These are phyloP conservation scores for Pythium aphanidermatum DNA, from an alignment of 352 stramenopile species.

Conservation along the genomic window DNA sequence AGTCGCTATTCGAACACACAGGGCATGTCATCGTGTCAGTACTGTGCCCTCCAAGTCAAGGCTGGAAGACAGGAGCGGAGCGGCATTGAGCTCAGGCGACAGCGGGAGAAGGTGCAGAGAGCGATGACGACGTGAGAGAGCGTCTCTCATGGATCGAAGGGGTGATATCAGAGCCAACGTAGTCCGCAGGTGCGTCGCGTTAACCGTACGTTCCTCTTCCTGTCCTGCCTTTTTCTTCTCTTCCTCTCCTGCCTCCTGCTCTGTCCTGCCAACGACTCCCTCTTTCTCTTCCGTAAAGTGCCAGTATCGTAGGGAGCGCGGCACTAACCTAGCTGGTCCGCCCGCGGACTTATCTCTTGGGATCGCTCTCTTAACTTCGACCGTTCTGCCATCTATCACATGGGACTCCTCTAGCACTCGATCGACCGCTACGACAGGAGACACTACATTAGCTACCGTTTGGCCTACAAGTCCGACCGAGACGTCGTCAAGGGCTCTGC, in stretches of 20 bases:
- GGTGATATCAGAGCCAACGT: too few species aligned
- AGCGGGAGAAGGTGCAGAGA: neutral
- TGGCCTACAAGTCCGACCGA: too few species aligned
- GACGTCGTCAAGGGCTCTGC: too few species aligned
- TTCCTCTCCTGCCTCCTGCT: conserved; percentile 6
- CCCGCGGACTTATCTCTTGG: conserved; percentile 72
- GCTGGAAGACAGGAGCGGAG: neutral
- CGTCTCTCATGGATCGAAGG: too few species aligned
- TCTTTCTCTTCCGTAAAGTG: too few species aligned
- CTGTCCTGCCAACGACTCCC: conserved; percentile 5
- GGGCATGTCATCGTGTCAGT: conserved; percentile 9
- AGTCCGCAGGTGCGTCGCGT: too few species aligned
- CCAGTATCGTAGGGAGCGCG: too few species aligned
- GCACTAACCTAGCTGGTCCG: conserved; percentile 65
- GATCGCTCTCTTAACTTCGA: conserved; percentile 92
- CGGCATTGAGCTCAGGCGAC: neutral
- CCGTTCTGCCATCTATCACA: conserved; percentile 84
- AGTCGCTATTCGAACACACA: conserved; percentile 28
- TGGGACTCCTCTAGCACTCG: conserved; percentile 83
- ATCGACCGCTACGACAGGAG: conserved; percentile 52
- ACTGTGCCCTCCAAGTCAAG: neutral
- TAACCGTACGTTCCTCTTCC: too few species aligned
- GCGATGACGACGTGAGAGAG: too few species aligned
- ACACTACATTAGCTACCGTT: conserved; percentile 25
- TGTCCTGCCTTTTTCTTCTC: conserved; percentile 14